Base-by-base conservation (phyloP, 345 rosid genomes). In the Alliaria petiolata region DNA sequence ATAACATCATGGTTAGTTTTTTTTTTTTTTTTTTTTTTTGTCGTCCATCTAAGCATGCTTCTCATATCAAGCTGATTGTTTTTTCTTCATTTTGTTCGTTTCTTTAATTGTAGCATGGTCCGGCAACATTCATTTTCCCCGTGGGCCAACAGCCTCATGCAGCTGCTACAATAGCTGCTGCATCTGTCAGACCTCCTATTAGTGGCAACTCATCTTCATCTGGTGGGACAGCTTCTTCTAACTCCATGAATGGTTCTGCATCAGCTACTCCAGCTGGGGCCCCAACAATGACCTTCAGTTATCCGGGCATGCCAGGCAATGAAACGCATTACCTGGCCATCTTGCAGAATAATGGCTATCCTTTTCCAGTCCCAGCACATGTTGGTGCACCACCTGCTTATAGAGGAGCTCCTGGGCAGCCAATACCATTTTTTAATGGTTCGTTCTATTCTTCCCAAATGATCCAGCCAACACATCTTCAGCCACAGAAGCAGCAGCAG, bases 311-410 rank as follows among this genome's bases (percentile, higher is more conserved):
- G 78, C 86, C 93, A 0, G 93, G 89, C 45, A 91, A 79, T 70
- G 99, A 95, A 74, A 83, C 97, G 26, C 99, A 86, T 64, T 95
- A 88, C 81, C 76, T 95, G 76, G 98, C 99, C 7, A 82, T 95
- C 62, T 62, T 95, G 82, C 99, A 84, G 85, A 95, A 90, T 67
- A 86, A 84, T 64, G 85, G 79, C 10, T 95, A 87, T 51, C 82
- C 97, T 1, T 92, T 88, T 82, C 88, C 98, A 9, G 83, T 91
- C 47, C 91, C 99, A 13, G 81, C 97, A 7, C 99, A 91, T 82
- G 89, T 95, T 28, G 96, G 96, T 19, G 76, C 93, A 31, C 79
- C 84, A 0, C 86, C 97, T 26, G 56, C 86, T 43, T 95, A 87
- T 46, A 79, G 98, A 75, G 97, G 93, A 60, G 63, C 87, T 57